Conservation (phyloP, 2,329 filamentous ascomycete species). For the Cladosporium oxysporum region DNA sequence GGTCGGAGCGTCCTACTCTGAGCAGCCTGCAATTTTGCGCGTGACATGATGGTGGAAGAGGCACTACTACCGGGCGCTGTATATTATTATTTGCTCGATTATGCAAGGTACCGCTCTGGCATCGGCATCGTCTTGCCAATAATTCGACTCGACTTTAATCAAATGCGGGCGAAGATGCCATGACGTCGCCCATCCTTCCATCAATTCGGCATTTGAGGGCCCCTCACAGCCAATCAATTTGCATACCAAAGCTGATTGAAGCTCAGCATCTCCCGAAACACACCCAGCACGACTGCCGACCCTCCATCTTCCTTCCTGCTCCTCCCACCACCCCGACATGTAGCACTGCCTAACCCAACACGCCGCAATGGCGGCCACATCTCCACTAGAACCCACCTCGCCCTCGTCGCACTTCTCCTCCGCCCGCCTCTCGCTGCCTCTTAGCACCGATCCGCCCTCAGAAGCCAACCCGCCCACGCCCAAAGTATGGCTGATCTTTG, state of each 20-base stretch:
- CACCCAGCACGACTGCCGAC: slow-evolving; percentile 14
- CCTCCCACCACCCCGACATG: slow-evolving; percentile 14
- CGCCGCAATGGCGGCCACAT: slow-evolving; percentile 24
- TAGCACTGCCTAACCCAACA: slow-evolving; percentile 14
- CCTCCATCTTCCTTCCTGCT: neutral
- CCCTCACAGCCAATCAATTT: neutral
- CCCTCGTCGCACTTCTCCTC: slow-evolving; percentile 4
- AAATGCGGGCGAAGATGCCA: slow-evolving; percentile 18
- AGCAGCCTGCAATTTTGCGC: slow-evolving; percentile 37
- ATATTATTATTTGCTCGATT: neutral
- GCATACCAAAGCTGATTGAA: neutral
- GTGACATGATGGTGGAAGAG: slow-evolving; percentile 30
- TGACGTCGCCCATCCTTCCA: slow-evolving; percentile 13
- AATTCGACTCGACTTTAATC: slow-evolving; percentile 14
- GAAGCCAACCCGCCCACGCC: slow-evolving; percentile 69
- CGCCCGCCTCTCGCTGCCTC: slow-evolving; percentile 62
- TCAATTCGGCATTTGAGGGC: neutral
- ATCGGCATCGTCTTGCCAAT: neutral
- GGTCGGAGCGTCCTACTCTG: slow-evolving; percentile 26
- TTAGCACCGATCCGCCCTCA: slow-evolving; percentile 82
- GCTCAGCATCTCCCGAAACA: slow-evolving; percentile 7
- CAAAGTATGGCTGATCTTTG: slow-evolving; percentile 93
- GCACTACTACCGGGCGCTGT: neutral
- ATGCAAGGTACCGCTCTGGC: neutral
- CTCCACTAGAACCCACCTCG: slow-evolving; percentile 23